Percentiles rank a stretch among this genome's conserved stretches.
Evolutionary conservation across 495 filamentous ascomycete genomes (phyloP).

Genomic region (Talaromyces wortmannii): DNA sequence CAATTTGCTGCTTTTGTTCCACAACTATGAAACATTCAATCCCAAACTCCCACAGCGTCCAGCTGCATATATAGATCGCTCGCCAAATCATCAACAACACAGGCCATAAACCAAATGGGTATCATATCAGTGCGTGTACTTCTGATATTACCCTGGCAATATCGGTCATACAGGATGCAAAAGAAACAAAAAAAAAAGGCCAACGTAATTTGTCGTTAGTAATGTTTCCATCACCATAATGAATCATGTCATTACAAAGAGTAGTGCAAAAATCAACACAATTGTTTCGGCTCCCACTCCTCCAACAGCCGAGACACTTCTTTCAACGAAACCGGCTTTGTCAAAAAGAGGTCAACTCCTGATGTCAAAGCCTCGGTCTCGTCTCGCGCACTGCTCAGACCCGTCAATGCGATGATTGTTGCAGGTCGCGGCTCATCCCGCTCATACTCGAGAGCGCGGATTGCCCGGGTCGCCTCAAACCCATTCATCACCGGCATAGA

Average conservation of each 20-base stretch:
- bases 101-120: background rate
- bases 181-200: background rate
- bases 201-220: background rate
- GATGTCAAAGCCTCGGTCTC: slow-evolving; percentile 59
- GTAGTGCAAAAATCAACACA: background rate
- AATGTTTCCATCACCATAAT: background rate
- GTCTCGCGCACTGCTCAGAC: slow-evolving; percentile 54
- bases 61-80: too few species aligned
- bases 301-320: slow-evolving; percentile 38
- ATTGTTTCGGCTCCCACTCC: slow-evolving; percentile 33
- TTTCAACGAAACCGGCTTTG: slow-evolving; percentile 58
- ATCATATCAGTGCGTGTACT: slow-evolving; percentile 7
- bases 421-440: slow-evolving; percentile 27
- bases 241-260: background rate
- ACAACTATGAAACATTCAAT: too few species aligned
- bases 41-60: too few species aligned
- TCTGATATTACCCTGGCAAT: slow-evolving; percentile 1
- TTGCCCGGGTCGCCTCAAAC: slow-evolving; percentile 63
- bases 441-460: slow-evolving; percentile 54
- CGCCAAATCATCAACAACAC: background rate
- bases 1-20: too few species aligned
- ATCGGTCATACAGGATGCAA: background rate
- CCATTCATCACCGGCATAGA: slow-evolving; percentile 76
- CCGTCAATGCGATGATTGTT: slow-evolving; percentile 65
- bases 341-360: slow-evolving; percentile 68